Conservation (phyloP, 208 protist species). For the Entamoeba histolytica region DNA sequence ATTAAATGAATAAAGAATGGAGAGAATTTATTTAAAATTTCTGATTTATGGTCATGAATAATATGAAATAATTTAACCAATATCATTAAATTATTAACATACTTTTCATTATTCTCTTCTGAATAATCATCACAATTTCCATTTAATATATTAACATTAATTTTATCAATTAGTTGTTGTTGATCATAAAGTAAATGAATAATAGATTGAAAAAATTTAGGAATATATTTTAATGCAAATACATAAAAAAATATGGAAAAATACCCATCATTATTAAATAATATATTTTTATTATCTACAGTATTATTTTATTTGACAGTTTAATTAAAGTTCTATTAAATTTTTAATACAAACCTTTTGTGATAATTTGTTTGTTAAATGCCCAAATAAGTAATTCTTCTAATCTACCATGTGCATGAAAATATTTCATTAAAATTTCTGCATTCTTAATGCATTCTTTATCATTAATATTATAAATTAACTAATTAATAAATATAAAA, state of each 20-base stretch:
- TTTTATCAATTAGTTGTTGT: background rate
- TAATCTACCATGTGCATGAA: background rate
- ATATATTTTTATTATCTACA: background rate
- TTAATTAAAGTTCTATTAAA: background rate
- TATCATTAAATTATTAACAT: background rate
- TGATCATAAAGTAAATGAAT: background rate
- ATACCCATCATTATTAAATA: background rate
- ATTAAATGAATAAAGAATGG: background rate
- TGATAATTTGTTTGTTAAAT: background rate
- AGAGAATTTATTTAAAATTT: background rate
- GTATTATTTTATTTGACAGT: no score
- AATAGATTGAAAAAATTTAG: background rate
- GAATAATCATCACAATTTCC: background rate
- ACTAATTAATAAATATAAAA: background rate
- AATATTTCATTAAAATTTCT: background rate
- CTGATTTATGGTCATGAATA: background rate
- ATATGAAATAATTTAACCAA: background rate
- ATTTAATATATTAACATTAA: background rate
- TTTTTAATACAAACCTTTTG: background rate
- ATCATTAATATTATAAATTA: background rate
- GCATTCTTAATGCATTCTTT: background rate
- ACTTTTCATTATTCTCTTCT: background rate
- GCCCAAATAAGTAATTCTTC: background rate
- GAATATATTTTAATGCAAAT: background rate
- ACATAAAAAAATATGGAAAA: background rate